Percentiles rank a stretch among this genome's conserved stretches.
phyloP scores from a whole-genome alignment of 106 monocot genomes.

The Allium sativum region DNA sequence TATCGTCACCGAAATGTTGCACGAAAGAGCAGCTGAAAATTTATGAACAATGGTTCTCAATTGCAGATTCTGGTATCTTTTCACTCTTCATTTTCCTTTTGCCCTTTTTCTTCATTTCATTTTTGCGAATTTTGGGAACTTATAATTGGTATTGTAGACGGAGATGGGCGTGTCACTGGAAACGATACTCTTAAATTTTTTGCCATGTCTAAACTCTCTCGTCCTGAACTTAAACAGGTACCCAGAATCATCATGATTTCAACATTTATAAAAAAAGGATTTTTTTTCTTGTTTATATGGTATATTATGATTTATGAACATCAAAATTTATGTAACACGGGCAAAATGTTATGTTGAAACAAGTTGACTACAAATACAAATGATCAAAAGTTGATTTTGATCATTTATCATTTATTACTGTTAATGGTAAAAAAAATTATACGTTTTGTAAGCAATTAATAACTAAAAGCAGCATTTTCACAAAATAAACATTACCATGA shows the following conservation, averaged over 20 bases:
- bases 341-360: no score
- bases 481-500: neutral
- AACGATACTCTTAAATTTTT: slow-evolving; percentile 54
- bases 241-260: neutral
- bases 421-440: no score
- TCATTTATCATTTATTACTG: no score
- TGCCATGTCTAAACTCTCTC: slow-evolving; percentile 46
- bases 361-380: no score
- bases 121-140: neutral
- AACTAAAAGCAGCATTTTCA: no score
- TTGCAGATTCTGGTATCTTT: slow-evolving; percentile 59
- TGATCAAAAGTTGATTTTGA: no score
- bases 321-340: no score
- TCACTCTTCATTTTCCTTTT: neutral
- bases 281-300: no score
- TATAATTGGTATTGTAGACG: slow-evolving; percentile 18
- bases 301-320: no score
- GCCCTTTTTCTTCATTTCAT: neutral
- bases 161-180: slow-evolving; percentile 51
- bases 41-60: slow-evolving; percentile 62
- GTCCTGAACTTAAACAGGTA: slow-evolving; percentile 69
- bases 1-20: slow-evolving; percentile 28
- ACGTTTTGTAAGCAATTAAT: no score
- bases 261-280: neutral
- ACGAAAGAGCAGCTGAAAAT: slow-evolving; percentile 47